phyloP scores from a whole-genome alignment of 495 filamentous ascomycete genomes.

The Astrothelium macrocarpum region DNA sequence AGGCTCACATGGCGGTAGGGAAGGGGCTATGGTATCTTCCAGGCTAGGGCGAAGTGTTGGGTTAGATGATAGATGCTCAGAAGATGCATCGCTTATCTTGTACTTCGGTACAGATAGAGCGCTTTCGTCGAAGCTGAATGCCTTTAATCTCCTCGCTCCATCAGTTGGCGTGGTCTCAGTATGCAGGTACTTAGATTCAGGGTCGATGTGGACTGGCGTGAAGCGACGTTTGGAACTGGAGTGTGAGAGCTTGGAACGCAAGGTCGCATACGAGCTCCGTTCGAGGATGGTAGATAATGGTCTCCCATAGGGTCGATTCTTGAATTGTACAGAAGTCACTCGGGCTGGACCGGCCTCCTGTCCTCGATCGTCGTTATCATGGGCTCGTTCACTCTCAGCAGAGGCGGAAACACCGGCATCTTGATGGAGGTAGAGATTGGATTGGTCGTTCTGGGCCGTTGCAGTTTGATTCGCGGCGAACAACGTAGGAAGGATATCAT shows the following conservation, averaged over 20 bases:
- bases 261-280: constrained; percentile 3
- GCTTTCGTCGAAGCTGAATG: constrained; percentile 7
- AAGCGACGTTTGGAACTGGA: constrained; percentile 6
- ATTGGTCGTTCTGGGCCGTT: neutral
- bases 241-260: neutral
- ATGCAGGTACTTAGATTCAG: constrained; percentile 6
- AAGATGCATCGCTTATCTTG: neutral
- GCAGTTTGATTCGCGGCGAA: neutral
- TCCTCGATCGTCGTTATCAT: neutral
- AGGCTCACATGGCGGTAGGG: neutral
- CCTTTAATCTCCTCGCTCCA: neutral
- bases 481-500: neutral
- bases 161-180: neutral
- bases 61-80: neutral
- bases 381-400: neutral
- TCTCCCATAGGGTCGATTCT: constrained; percentile 1
- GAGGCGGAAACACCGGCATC: neutral
- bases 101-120: neutral
- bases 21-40: neutral
- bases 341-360: neutral
- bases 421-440: neutral
- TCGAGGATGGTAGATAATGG: constrained; percentile 1
- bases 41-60: neutral
- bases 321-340: neutral
- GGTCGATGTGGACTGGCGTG: constrained; percentile 4